A percentile compares a stretch with the other conserved stretches of the same genome.
These are phyloP conservation scores for Actinomortierella ambigua DNA, from an alignment of 371 early-diverging fungal species.

Conservation along the genomic window DNA sequence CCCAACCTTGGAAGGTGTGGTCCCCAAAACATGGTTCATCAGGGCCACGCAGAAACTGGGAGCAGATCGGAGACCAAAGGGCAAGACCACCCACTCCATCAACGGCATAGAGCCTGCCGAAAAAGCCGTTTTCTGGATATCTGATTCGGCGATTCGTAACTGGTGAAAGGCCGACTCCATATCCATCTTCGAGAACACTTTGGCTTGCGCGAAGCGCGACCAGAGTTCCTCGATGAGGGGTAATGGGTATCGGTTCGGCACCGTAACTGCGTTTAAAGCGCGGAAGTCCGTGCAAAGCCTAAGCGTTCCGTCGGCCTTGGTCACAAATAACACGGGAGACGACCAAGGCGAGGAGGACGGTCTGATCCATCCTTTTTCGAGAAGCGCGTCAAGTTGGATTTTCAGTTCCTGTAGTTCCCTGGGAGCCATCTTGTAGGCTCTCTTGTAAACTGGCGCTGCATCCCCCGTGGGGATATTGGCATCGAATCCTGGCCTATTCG, in stretches of 20 bases:
- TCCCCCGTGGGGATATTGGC: neutral
- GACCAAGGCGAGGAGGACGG: slow-evolving; percentile 16
- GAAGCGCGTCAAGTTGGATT: neutral
- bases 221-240: slow-evolving; percentile 45
- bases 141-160: slow-evolving; percentile 24
- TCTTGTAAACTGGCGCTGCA: neutral
- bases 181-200: slow-evolving; percentile 49
- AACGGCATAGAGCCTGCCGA: slow-evolving; percentile 49
- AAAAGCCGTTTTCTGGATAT: slow-evolving; percentile 58
- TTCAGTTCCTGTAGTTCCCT: neutral
- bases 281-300: slow-evolving; percentile 44
- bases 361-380: slow-evolving; percentile 1
- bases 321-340: slow-evolving; percentile 51
- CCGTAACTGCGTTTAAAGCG: slow-evolving; percentile 47
- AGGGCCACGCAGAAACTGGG: slow-evolving; percentile 50
- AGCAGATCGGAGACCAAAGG: slow-evolving; percentile 55
- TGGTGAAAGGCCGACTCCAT: slow-evolving; percentile 51
- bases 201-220: slow-evolving; percentile 25
- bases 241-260: slow-evolving; percentile 43
- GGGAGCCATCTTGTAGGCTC: neutral
- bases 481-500: slow-evolving; percentile 3
- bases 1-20: too few species aligned
- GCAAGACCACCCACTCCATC: slow-evolving; percentile 55
- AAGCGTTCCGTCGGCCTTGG: slow-evolving; percentile 49
- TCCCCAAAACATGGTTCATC: slow-evolving; percentile 52